Evolutionary conservation across 768 basidiomycete genomes (phyloP), one percentile per base, ranked within the genome.

Genomic region (Boletus insuetus): DNA sequence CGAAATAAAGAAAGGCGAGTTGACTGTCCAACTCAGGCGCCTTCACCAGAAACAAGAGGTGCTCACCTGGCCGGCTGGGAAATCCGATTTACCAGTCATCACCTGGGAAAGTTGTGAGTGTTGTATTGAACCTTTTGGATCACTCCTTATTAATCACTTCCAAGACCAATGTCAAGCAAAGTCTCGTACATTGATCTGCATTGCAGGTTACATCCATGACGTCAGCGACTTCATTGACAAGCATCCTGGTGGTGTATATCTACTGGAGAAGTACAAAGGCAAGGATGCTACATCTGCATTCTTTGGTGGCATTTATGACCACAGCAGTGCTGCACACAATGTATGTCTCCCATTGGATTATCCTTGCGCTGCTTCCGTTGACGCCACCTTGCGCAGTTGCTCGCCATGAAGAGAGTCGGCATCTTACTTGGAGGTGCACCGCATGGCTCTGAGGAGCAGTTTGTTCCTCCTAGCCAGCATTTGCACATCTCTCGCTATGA

Each of bases 201-300:
- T 96, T 56, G 86, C 90, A 35, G 93, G 93, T 6, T 93, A 89
- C 77, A 93, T 96, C 56, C 92, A 94, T 70, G 92, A 94, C 55
- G 84, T 91, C 40, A 75, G 83, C 3, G 72, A 76, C 11, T 95
- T 94, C 75, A 78, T 87, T 56, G 87, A 91, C 49, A 89, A 94
- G 64, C 93, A 96, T 69, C 93, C 93, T 9, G 93, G 93, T 62
- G 92, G 93, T 11, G 81, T 84, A 7, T 85, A 90, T 67, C 74
- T 92, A 16, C 73, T 96, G 54, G 79, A 84, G 66, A 87, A 89
- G 73, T 83, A 86, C 70, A 87, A 94, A 60, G 93, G 92, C 49
- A 90, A 86, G 70, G 93, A 96, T 63, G 91, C 89, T 7, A 91
- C 91, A 9, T 86, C 90, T 0, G 91, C 91, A 3, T 96, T 94